Percentiles rank a stretch among this genome's conserved stretches.
phyloP scores from a whole-genome alignment of 2,329 filamentous ascomycete species.

The Drechslerella stenobrocha region DNA sequence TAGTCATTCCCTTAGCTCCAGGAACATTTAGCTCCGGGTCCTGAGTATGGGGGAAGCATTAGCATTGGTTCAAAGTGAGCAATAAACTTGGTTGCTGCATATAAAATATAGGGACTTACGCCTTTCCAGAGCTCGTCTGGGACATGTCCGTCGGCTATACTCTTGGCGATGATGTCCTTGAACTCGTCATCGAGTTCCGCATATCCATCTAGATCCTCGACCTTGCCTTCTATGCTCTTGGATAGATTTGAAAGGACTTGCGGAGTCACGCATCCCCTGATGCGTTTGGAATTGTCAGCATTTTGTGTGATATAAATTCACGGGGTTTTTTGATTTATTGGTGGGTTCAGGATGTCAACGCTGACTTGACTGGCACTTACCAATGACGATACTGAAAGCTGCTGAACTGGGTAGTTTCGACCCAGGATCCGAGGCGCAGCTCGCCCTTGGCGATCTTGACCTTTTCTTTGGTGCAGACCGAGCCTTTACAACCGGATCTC shows the following conservation, averaged over 20 bases:
- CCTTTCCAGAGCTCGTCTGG: conserved; percentile 40
- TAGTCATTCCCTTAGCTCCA: conserved; percentile 12
- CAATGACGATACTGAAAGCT: conserved; percentile 45
- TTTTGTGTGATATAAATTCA: background rate
- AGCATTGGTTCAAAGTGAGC: background rate
- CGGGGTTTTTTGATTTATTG: background rate
- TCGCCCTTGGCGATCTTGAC: conserved; percentile 46
- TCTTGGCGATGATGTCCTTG: conserved; percentile 30
- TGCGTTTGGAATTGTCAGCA: background rate
- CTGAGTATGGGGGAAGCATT: background rate
- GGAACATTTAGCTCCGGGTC: conserved; percentile 24
- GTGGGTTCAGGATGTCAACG: background rate
- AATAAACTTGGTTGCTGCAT: background rate
- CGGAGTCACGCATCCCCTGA: conserved; percentile 46
- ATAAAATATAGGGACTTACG: conserved; percentile 16
- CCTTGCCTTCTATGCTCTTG: conserved; percentile 23
- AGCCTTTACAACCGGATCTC: conserved; percentile 36
- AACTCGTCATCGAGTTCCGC: conserved; percentile 29
- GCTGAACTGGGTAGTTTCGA: conserved; percentile 19
- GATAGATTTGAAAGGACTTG: conserved; percentile 32
- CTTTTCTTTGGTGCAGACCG: conserved; percentile 18
- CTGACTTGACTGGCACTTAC: conserved; percentile 26
- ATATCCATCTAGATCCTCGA: conserved; percentile 38
- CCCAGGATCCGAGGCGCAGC: conserved; percentile 46
- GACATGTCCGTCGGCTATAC: conserved; percentile 37